phyloP scores from a whole-genome alignment of 2,329 filamentous ascomycete genomes.

The Penicillium hesseltinei region DNA sequence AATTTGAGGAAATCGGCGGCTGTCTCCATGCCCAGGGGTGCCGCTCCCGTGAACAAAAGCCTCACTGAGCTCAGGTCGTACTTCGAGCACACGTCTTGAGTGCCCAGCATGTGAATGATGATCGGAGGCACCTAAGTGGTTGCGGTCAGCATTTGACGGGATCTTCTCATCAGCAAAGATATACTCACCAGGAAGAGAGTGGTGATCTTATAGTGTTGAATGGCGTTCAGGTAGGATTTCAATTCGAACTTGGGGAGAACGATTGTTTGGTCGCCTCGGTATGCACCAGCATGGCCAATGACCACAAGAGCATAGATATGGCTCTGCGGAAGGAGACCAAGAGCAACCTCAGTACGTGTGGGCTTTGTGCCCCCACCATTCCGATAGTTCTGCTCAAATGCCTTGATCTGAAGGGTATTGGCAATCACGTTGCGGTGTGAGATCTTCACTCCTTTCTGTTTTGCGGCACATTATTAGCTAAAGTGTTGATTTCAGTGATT shows the following conservation, averaged over 20 bases:
- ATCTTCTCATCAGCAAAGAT: background rate
- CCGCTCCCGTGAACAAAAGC: constrained; percentile 70
- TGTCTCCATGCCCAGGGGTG: constrained; percentile 72
- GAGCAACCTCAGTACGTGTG: constrained; percentile 48
- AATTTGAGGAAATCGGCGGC: constrained; percentile 60
- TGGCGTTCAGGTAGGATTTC: constrained; percentile 59
- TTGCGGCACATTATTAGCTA: background rate
- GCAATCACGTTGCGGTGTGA: constrained; percentile 76
- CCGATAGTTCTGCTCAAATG: constrained; percentile 48
- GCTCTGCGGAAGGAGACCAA: constrained; percentile 75
- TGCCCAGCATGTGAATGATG: constrained; percentile 72
- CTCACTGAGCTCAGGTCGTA: constrained; percentile 70
- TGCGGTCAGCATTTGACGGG: background rate
- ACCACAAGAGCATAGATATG: constrained; percentile 79
- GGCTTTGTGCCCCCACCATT: background rate
- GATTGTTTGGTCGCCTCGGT: constrained; percentile 70
- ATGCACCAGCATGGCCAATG: constrained; percentile 63
- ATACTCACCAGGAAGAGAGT: constrained; percentile 62
- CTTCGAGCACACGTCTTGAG: constrained; percentile 58
- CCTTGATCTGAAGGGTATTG: constrained; percentile 64
- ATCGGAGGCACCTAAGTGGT: constrained; percentile 68
- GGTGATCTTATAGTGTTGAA: constrained; percentile 68
- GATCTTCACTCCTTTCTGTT: constrained; percentile 78
- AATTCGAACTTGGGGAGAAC: constrained; percentile 74
- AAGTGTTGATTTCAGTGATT: background rate